A percentile compares a stretch with the other conserved stretches of the same genome.
phyloP scores from a whole-genome alignment of 345 rosid species.

The Erysimum cheiranthoides region DNA sequence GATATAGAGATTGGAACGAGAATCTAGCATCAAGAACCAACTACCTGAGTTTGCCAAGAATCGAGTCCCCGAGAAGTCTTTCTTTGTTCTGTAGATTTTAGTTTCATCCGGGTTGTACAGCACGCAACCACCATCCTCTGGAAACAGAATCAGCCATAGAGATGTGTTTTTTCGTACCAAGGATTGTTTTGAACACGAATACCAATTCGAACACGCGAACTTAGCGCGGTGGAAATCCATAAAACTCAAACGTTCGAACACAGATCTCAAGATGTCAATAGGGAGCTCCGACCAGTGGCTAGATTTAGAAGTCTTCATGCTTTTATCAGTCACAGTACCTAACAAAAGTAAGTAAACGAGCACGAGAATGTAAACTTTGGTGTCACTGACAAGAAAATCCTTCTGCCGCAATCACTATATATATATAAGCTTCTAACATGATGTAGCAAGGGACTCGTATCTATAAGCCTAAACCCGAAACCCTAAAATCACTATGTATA shows the following conservation, averaged over 20 bases:
- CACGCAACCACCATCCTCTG: background rate
- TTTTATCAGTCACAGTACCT: no score
- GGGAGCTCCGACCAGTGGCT: constrained; percentile 23
- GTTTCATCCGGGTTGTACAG: constrained; percentile 8
- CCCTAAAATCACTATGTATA: no score
- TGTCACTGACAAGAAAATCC: no score
- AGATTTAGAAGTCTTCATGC: background rate
- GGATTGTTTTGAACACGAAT: background rate
- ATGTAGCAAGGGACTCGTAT: no score
- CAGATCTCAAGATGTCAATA: constrained; percentile 1
- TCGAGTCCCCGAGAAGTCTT: background rate
- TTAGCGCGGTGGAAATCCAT: constrained; percentile 5
- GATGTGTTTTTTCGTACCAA: background rate
- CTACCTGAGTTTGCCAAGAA: no score
- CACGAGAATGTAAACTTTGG: no score
- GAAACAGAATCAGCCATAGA: constrained; percentile 7
- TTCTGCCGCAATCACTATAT: no score
- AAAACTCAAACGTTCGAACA: constrained; percentile 4
- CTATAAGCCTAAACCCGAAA: no score
- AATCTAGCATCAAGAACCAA: constrained; percentile 5
- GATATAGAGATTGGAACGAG: constrained; percentile 17
- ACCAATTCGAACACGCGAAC: constrained; percentile 11
- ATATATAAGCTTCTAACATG: no score
- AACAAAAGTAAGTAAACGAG: no score
- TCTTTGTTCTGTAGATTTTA: background rate